phyloP scores from a whole-genome alignment of 495 filamentous ascomycete species.

The Astrothelium subdiscretum region DNA sequence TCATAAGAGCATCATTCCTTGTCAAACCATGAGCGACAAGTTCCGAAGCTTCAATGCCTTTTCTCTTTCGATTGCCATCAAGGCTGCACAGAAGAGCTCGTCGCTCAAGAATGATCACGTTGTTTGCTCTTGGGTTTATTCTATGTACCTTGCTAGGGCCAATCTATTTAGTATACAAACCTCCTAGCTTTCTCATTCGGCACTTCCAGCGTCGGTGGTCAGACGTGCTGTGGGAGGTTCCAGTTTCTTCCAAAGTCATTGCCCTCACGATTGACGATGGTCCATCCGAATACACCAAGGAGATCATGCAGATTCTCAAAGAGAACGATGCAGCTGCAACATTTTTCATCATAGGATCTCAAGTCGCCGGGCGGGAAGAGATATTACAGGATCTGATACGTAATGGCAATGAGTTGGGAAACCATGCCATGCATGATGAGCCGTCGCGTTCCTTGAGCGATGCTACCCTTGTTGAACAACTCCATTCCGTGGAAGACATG shows the following conservation, averaged over 20 bases:
- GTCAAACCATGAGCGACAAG: too few relatives aligned
- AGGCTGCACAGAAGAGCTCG: conserved; percentile 42
- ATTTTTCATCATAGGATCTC: conserved; percentile 48
- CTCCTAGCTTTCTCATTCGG: conserved; percentile 51
- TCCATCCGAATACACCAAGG: conserved; percentile 58
- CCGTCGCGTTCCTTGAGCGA: conserved; percentile 39
- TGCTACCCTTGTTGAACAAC: conserved; percentile 24
- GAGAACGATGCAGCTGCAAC: conserved; percentile 30
- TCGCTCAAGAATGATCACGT: conserved; percentile 42
- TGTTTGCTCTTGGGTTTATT: conserved; percentile 37
- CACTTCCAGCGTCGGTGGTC: conserved; percentile 61
- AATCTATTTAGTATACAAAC: conserved; percentile 62
- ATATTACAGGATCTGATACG: conserved; percentile 50
- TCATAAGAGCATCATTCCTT: too few relatives aligned
- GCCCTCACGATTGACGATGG: conserved; percentile 80
- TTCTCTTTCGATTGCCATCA: conserved; percentile 39
- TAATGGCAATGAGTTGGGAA: conserved; percentile 60
- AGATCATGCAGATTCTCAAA: conserved; percentile 54
- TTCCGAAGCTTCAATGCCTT: too few relatives aligned
- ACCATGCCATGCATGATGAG: conserved; percentile 81
- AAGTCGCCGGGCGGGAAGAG: conserved; percentile 50
- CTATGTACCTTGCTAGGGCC: conserved; percentile 41
- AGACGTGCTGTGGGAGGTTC: conserved; percentile 60
- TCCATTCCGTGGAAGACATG: conserved; percentile 33
- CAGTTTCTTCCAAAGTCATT: conserved; percentile 45